Evolutionary conservation across 345 rosid genomes (phyloP), one percentile per base, ranked within the genome.

Genomic region (Lagerstroemia speciosa): DNA sequence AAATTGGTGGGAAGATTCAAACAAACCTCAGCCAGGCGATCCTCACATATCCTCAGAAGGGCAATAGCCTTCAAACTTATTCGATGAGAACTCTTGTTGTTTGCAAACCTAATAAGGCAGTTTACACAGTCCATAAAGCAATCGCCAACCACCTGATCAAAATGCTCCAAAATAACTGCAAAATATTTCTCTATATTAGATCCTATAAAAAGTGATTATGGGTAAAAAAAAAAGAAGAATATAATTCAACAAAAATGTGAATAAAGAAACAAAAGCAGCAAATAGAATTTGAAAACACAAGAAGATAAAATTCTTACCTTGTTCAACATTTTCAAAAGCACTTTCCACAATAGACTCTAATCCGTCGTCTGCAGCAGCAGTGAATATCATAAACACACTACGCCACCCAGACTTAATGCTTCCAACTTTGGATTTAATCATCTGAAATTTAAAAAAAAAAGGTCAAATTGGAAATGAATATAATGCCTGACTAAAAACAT

Each of bases 41-140:
- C 98, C 82, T 94, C 99, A 78, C 99, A 91, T 78, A 94, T 91
- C 38, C 97, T 91, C 72, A 94, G 93, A 66, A 94, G 98, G 68
- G 99, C 99, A 83, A 94, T 87, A 66, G 99, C 99, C 88, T 94
- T 94, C 84, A 91, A 81, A 80, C 99, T 91, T 83, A 91, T 94
- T 29, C 93, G 88, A 70, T 84, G 90, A 66, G 99, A 94, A 70
- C 79, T 83, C 81, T 89, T 91, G 70, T 94, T 94, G 76, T 91
- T 94, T 70, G 98, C 90, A 83, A 94, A 94, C 73, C 98, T 85
- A 74, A 94, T 94, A 71, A 94, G 97, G 83, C 98, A 89, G 84
- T 94, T 94, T 75, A 91, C 98, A 14, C 98, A 91, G 74, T 94
- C 99, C 99, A 91, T 88, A 76, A 94, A 94, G 83, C 97, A 94